A percentile compares a stretch with the other conserved stretches of the same genome.
phyloP scores from a whole-genome alignment of 148 eudicot species.

The Rhododendron mucronatum region DNA sequence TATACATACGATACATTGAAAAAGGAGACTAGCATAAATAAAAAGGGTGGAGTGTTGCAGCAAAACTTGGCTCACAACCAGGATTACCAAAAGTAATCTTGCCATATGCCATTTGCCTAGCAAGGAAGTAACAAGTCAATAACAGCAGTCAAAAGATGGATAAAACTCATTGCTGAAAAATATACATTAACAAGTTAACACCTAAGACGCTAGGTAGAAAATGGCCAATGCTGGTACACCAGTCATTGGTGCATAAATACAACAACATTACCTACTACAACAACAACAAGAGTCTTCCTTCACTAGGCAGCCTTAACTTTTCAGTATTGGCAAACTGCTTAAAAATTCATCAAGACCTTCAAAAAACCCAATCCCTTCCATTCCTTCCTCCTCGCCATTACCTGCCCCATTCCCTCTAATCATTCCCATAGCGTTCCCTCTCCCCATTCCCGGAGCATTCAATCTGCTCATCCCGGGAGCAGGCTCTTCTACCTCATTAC shows the following conservation, averaged over 20 bases:
- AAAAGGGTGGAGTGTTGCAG: neutral
- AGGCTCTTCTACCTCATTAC: slow-evolving; percentile 59
- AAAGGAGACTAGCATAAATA: neutral
- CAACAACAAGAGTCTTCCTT: slow-evolving; percentile 14
- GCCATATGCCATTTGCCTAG: neutral
- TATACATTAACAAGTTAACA: slow-evolving; percentile 13
- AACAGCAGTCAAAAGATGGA: slow-evolving; percentile 5
- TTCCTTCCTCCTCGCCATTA: slow-evolving; percentile 41
- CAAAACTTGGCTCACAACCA: neutral
- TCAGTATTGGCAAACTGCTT: slow-evolving; percentile 53
- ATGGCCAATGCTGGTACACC: neutral
- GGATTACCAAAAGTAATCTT: neutral
- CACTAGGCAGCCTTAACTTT: slow-evolving; percentile 44
- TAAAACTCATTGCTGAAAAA: neutral
- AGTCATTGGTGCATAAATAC: slow-evolving; percentile 31
- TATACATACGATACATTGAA: neutral
- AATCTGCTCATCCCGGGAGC: slow-evolving; percentile 20
- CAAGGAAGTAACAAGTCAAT: neutral
- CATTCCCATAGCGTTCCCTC: slow-evolving; percentile 3
- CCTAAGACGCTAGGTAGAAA: neutral
- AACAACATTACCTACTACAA: slow-evolving; percentile 16
- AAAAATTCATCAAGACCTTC: slow-evolving; percentile 72
- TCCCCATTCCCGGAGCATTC: neutral
- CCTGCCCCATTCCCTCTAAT: slow-evolving; percentile 19
- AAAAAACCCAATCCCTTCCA: slow-evolving; percentile 57